These are phyloP conservation scores for Umbellularia californica DNA, from an alignment of 164 flowering plant species.

Conservation along the genomic window DNA sequence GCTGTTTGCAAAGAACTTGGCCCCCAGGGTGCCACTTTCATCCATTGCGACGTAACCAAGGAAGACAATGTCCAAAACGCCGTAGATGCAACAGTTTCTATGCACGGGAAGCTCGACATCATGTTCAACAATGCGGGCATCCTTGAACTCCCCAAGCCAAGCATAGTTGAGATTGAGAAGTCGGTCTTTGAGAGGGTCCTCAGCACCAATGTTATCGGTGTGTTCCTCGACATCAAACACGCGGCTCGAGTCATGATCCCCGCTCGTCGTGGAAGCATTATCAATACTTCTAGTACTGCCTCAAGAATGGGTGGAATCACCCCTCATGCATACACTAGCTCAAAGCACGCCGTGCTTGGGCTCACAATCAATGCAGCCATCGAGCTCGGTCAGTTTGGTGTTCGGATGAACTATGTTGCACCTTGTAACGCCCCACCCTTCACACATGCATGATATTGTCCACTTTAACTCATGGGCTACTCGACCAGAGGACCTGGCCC, in stretches of 20 bases:
- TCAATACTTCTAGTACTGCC: conserved; percentile 26
- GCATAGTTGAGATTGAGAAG: conserved; percentile 27
- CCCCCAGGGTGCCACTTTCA: conserved; percentile 9
- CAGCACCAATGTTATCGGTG: conserved; percentile 23
- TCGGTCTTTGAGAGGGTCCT: conserved; percentile 32
- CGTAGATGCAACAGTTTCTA: conserved; percentile 21
- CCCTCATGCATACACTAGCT: conserved; percentile 29
- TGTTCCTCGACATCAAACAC: conserved; percentile 33
- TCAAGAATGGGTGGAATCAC: conserved; percentile 23
- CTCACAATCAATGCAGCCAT: conserved; percentile 33
- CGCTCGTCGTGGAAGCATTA: conserved; percentile 28
- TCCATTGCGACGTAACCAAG: conserved; percentile 46
- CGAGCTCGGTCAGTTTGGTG: conserved; percentile 41
- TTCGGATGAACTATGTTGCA: background rate
- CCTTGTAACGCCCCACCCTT: no score
- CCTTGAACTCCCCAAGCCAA: conserved; percentile 6
- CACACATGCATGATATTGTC: no score
- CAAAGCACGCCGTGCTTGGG: conserved; percentile 43
- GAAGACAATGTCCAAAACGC: conserved; percentile 32
- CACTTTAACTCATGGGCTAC: no score
- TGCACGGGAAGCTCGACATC: conserved; percentile 45
- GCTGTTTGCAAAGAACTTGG: background rate
- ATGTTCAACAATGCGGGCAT: conserved; percentile 56
- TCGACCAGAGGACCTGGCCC: no score
- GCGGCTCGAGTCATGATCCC: conserved; percentile 42